Conservation (phyloP, 148 eudicot species). For the Camellia sinensis region DNA sequence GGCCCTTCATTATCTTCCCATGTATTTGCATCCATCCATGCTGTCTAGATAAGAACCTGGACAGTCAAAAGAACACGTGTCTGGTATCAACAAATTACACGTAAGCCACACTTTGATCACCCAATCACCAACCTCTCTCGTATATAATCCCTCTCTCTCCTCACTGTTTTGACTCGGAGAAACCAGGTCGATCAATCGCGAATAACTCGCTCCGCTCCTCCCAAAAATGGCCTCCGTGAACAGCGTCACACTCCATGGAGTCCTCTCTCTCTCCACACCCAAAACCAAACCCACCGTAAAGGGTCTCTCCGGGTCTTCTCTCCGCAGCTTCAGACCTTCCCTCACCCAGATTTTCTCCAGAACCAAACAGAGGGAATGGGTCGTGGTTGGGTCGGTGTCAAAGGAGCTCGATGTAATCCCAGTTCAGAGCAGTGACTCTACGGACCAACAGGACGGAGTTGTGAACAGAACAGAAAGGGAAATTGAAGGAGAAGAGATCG, state of each 20-base stretch:
- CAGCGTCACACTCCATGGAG: conserved; percentile 15
- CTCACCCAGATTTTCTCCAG: conserved; percentile 20
- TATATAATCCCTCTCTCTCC: background rate
- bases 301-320: background rate
- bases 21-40: no score
- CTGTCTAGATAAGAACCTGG: no score
- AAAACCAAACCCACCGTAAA: conserved; percentile 26
- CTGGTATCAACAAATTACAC: background rate
- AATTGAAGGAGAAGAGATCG: conserved; percentile 22
- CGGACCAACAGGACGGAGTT: conserved; percentile 43
- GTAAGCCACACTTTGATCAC: background rate
- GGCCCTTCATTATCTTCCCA: no score
- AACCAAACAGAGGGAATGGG: conserved; percentile 17
- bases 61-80: background rate
- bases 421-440: conserved; percentile 39
- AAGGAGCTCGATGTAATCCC: conserved; percentile 44
- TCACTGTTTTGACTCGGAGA: conserved; percentile 21
- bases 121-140: background rate
- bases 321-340: conserved; percentile 7
- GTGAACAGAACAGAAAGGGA: conserved; percentile 32
- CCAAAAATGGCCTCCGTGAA: conserved; percentile 32
- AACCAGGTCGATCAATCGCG: conserved; percentile 18
- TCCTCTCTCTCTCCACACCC: conserved; percentile 31
- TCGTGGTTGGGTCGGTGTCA: conserved; percentile 30
- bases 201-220: conserved; percentile 16